Conservation (phyloP, 2,329 filamentous ascomycete genomes). For the Aureobasidium sp. region DNA sequence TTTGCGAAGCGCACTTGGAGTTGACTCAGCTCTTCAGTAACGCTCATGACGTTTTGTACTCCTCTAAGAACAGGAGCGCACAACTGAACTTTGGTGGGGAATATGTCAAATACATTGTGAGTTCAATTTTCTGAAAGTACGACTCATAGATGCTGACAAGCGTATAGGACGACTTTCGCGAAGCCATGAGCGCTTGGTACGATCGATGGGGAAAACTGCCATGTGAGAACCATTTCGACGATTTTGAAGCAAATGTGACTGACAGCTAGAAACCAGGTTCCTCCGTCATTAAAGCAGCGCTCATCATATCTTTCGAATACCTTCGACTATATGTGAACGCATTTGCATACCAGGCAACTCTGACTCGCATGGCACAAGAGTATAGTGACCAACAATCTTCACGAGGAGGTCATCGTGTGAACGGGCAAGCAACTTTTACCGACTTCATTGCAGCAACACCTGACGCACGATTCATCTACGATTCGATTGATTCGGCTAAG, state of each 20-base stretch:
- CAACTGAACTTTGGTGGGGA: constrained; percentile 30
- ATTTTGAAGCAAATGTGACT: background rate
- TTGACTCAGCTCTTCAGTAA: constrained; percentile 31
- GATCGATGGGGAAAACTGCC: constrained; percentile 27
- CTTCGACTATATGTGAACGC: constrained; percentile 60
- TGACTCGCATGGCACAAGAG: constrained; percentile 29
- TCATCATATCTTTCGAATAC: constrained; percentile 59
- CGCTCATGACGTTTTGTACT: constrained; percentile 30
- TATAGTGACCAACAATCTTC: constrained; percentile 40
- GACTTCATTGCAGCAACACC: constrained; percentile 51
- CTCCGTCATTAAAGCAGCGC: constrained; percentile 50
- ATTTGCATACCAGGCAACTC: constrained; percentile 53
- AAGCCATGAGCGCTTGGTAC: constrained; percentile 28
- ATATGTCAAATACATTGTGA: constrained; percentile 30
- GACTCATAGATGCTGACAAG: background rate
- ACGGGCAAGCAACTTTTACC: constrained; percentile 39
- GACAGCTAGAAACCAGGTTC: constrained; percentile 39
- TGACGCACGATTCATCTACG: constrained; percentile 60
- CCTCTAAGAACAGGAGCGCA: constrained; percentile 28
- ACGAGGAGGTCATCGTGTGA: constrained; percentile 18
- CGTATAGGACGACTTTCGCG: constrained; percentile 26
- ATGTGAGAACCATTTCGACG: constrained; percentile 11
- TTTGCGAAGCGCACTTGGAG: constrained; percentile 30
- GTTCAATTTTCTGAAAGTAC: background rate
- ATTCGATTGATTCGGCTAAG: constrained; percentile 58